Conservation (phyloP, 371 early-diverging fungal genomes). For the Basidiobolus meristosporus region DNA sequence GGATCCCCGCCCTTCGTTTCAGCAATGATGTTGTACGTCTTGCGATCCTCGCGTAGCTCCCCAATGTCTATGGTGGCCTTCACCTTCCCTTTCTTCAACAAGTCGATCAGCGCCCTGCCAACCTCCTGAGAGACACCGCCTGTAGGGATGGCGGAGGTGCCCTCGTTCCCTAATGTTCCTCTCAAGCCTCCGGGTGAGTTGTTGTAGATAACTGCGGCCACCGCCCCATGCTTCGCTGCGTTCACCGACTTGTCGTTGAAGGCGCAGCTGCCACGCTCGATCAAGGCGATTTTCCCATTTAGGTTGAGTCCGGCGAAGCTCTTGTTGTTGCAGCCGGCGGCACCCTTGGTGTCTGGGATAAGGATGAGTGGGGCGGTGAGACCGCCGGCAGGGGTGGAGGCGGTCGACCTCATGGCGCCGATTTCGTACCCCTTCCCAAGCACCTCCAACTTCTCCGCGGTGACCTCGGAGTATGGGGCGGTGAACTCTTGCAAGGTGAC, state of each 20-base stretch:
- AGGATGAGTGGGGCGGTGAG: too few relatives aligned
- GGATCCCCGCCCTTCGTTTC: too few relatives aligned
- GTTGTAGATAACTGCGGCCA: conserved; percentile 27
- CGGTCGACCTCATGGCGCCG: too few relatives aligned
- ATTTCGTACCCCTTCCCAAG: too few relatives aligned
- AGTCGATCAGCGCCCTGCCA: conserved; percentile 9
- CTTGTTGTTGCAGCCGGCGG: too few relatives aligned
- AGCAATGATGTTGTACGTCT: too few relatives aligned
- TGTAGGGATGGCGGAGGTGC: conserved; percentile 9
- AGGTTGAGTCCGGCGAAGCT: conserved; percentile 6
- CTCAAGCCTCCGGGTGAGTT: conserved; percentile 8
- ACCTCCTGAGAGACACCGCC: conserved; percentile 12
- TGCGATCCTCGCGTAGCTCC: conserved; percentile 1
- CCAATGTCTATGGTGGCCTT: conserved; percentile 11
- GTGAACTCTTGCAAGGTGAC: too few relatives aligned
- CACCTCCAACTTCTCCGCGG: too few relatives aligned
- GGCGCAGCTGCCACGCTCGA: conserved; percentile 33
- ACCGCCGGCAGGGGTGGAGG: too few relatives aligned
- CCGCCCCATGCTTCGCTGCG: conserved; percentile 37
- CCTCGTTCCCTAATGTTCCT: conserved; percentile 9
- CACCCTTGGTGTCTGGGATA: too few relatives aligned
- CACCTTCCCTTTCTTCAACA: conserved; percentile 9
- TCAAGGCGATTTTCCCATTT: conserved; percentile 26
- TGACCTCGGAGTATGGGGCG: too few relatives aligned
- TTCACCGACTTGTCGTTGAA: conserved; percentile 20